A percentile compares a stretch with the other conserved stretches of the same genome.
Conservation (phyloP, 371 early-diverging fungal species). For the Circinella umbellata region DNA sequence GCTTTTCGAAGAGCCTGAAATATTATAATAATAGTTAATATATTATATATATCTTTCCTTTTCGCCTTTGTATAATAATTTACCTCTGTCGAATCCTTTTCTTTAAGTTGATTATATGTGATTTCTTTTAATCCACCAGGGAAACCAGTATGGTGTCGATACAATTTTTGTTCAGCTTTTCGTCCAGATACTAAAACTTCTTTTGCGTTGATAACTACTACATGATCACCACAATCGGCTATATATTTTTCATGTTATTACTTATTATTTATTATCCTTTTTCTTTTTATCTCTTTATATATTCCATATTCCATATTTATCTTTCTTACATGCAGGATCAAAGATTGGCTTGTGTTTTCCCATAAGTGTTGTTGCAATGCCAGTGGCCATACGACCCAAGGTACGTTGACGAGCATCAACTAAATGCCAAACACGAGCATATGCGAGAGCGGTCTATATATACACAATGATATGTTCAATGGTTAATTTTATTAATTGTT, state of each 20-base stretch:
- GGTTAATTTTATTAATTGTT: not conserved
- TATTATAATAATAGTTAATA: not conserved
- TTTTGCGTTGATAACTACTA: constrained; percentile 95
- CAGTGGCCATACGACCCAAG: constrained; percentile 87
- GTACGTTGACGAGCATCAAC: constrained; percentile 92
- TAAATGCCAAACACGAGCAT: constrained; percentile 94
- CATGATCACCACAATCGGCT: constrained; percentile 98
- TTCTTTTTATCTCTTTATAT: not conserved
- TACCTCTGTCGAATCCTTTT: constrained; percentile 82
- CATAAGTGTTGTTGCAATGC: constrained; percentile 92
- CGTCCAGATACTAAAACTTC: constrained; percentile 86
- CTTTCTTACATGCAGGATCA: constrained; percentile 82
- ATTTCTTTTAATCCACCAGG: constrained; percentile 93
- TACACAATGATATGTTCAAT: not conserved
- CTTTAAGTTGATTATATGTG: constrained; percentile 74
- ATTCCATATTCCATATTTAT: not conserved
- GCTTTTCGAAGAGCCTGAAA: constrained; percentile 83
- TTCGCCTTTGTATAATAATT: not conserved
- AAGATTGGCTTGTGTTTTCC: constrained; percentile 98
- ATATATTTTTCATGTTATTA: constrained; percentile 2
- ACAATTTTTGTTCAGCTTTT: constrained; percentile 88
- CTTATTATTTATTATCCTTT: not conserved
- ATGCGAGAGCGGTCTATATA: constrained; percentile 91
- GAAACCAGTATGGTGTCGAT: constrained; percentile 88
- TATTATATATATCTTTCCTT: not conserved